Conservation (phyloP, 1,284 basidiomycete species). For the Coniferiporia weirii region DNA sequence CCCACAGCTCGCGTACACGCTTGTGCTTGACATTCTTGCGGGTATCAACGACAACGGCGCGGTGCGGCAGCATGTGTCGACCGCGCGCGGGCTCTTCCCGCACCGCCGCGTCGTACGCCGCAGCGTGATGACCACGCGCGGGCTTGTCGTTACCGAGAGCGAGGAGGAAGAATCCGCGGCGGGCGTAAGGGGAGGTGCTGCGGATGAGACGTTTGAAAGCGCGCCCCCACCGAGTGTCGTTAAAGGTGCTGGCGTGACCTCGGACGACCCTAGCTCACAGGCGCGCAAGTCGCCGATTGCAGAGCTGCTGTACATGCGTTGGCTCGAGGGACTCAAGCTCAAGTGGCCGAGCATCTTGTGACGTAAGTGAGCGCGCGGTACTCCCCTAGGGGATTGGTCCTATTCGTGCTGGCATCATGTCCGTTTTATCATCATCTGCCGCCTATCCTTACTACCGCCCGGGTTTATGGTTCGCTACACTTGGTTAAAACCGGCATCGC, state of each 20-base stretch:
- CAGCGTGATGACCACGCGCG: conserved; percentile 77
- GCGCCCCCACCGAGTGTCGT: conserved; percentile 26
- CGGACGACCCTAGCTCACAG: neutral
- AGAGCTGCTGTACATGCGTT: conserved; percentile 91
- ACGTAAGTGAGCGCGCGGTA: neutral
- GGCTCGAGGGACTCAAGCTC: conserved; percentile 86
- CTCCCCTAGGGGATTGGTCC: neutral
- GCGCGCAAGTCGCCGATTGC: conserved; percentile 78
- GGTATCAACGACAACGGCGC: conserved; percentile 82
- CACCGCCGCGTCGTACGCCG: conserved; percentile 73
- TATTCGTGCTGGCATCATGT: no score
- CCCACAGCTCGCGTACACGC: conserved; percentile 77
- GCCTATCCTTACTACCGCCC: neutral
- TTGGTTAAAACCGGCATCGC: no score
- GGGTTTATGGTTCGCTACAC: no score
- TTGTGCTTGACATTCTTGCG: conserved; percentile 84
- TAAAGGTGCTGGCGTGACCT: conserved; percentile 32
- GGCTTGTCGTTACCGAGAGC: conserved; percentile 73
- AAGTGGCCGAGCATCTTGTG: conserved; percentile 79
- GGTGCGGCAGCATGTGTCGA: conserved; percentile 77
- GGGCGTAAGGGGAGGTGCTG: neutral
- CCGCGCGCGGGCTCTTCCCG: conserved; percentile 64
- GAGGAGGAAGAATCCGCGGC: conserved; percentile 41
- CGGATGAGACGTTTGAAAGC: neutral
- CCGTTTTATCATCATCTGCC: neutral